These are phyloP conservation scores for Casaregolazyma lundiana DNA, from an alignment of 1,139 yeast species.

Conservation along the genomic window DNA sequence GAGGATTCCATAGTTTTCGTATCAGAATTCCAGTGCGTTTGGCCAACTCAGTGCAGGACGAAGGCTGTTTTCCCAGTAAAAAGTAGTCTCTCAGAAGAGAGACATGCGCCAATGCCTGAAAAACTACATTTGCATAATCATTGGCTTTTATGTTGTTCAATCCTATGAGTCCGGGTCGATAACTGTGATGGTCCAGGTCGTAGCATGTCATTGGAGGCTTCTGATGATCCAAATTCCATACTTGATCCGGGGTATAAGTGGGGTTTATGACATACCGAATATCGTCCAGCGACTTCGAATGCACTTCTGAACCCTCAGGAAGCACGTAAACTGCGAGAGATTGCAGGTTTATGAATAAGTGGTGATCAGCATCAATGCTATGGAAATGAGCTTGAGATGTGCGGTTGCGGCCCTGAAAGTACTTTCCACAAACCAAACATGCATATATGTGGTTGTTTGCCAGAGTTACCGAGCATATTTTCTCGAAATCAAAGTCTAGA, in stretches of 20 bases:
- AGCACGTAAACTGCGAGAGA: conserved; percentile 49
- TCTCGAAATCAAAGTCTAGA: conserved; percentile 69
- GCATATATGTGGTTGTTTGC: conserved; percentile 61
- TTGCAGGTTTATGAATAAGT: conserved; percentile 54
- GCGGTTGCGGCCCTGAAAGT: conserved; percentile 61
- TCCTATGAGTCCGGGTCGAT: conserved; percentile 63
- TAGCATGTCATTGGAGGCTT: conserved; percentile 11
- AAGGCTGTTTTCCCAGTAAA: conserved; percentile 30
- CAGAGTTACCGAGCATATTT: conserved; percentile 59
- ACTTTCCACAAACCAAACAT: conserved; percentile 71
- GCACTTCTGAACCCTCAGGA: conserved; percentile 55
- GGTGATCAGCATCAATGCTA: conserved; percentile 58
- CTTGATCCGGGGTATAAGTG: conserved; percentile 37
- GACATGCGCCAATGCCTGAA: conserved; percentile 56
- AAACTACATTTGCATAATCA: conserved; percentile 53
- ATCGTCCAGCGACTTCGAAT: conserved; percentile 42
- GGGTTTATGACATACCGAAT: conserved; percentile 55
- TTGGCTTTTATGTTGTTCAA: conserved; percentile 49
- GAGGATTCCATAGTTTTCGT: conserved; percentile 61
- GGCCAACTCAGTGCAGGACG: conserved; percentile 25
- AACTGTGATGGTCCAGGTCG: conserved; percentile 40
- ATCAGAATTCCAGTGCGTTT: conserved; percentile 42
- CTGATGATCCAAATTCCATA: conserved; percentile 32
- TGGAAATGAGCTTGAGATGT: conserved; percentile 66
- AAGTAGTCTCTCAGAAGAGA: conserved; percentile 48